These are phyloP conservation scores for Epichloe amarillans DNA, from an alignment of 2,329 filamentous ascomycete genomes.

Conservation along the genomic window DNA sequence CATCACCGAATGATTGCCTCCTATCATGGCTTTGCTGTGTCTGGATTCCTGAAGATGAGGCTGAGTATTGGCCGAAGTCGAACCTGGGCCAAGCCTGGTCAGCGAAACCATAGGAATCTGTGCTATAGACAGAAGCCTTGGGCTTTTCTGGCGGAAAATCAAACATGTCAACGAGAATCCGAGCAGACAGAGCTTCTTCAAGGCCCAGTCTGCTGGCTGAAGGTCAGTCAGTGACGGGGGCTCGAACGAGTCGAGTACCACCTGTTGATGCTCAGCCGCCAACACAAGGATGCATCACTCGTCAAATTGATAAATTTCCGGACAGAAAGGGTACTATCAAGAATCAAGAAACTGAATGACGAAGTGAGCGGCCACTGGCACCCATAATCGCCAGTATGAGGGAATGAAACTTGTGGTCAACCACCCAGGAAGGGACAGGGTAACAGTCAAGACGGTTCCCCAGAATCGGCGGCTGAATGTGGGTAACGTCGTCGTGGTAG, in stretches of 20 bases:
- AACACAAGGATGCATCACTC: conserved; percentile 24
- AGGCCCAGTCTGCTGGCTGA: conserved; percentile 21
- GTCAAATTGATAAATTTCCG: conserved; percentile 18
- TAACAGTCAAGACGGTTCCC: conserved; percentile 9
- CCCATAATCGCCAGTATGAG: conserved; percentile 24
- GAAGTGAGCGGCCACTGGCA: conserved; percentile 19
- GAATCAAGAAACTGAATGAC: conserved; percentile 20
- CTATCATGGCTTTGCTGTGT: conserved; percentile 14
- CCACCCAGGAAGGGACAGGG: conserved; percentile 8
- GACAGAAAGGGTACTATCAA: conserved; percentile 18
- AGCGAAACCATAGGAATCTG: conserved; percentile 18
- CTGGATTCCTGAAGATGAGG: conserved; percentile 11
- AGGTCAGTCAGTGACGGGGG: conserved; percentile 22
- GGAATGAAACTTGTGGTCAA: conserved; percentile 11
- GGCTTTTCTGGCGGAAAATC: conserved; percentile 20
- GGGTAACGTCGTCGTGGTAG: conserved; percentile 9
- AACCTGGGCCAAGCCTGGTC: conserved; percentile 21
- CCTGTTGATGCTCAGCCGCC: conserved; percentile 22
- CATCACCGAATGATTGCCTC: conserved; percentile 14
- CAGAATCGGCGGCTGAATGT: conserved; percentile 10
- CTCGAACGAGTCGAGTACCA: conserved; percentile 26
- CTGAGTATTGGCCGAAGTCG: conserved; percentile 14
- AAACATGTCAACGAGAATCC: conserved; percentile 24
- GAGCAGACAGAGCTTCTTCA: conserved; percentile 16
- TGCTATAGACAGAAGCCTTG: conserved; percentile 17